Evolutionary conservation across 306 rosid species (phyloP).

Genomic region (Corylus avellana): DNA sequence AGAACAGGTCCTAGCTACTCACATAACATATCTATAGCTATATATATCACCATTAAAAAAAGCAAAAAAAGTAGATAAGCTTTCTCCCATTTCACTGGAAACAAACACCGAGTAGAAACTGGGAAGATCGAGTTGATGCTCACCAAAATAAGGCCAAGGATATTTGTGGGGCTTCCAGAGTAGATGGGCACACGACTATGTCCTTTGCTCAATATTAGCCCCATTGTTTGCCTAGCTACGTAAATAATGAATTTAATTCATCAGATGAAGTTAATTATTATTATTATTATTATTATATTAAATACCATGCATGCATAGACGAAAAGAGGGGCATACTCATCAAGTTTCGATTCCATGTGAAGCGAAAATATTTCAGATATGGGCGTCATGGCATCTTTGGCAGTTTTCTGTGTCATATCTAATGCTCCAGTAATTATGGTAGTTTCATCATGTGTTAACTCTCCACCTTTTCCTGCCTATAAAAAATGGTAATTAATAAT

Average conservation of each 20-base stretch:
- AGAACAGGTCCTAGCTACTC: background rate
- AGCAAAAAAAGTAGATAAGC: too few species aligned
- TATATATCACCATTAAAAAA: background rate
- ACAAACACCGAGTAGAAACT: background rate
- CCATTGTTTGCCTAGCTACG: constrained; percentile 69
- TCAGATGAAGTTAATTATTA: background rate
- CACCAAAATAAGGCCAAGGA: constrained; percentile 82
- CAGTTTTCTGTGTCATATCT: constrained; percentile 75
- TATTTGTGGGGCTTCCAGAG: constrained; percentile 47
- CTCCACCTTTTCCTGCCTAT: constrained; percentile 92
- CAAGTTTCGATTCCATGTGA: constrained; percentile 62
- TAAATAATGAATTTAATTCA: constrained; percentile 2
- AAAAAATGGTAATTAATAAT: background rate
- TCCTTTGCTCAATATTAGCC: constrained; percentile 59
- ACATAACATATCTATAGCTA: background rate
- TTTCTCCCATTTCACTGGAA: background rate
- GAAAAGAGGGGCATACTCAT: constrained; percentile 45
- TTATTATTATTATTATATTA: background rate
- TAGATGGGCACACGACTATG: constrained; percentile 76
- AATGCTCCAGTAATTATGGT: constrained; percentile 73
- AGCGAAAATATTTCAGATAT: constrained; percentile 65
- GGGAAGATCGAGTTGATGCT: constrained; percentile 1
- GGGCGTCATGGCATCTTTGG: constrained; percentile 84
- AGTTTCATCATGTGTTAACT: constrained; percentile 67
- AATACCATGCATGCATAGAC: background rate